Evolutionary conservation across 345 rosid species (phyloP).

Genomic region (Rubroshorea leprosula): DNA sequence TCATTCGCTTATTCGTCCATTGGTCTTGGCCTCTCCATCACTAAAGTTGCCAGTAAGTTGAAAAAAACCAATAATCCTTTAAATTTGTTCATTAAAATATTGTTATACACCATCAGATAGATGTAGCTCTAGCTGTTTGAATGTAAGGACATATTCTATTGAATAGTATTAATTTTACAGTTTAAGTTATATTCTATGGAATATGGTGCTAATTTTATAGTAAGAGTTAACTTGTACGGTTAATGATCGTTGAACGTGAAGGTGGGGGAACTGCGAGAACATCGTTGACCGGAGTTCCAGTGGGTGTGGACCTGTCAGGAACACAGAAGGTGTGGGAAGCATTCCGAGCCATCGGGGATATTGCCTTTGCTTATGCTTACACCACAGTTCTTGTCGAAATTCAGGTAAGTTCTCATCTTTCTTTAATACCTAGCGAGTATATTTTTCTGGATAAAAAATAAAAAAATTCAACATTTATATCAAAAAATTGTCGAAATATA

Average conservation of each 20-base stretch:
- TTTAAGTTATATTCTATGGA: no score
- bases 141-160: no score
- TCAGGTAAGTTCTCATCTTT: slow-evolving; percentile 37
- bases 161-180: no score
- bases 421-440: not conserved
- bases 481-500: not conserved
- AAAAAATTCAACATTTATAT: no score
- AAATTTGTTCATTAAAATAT: no score
- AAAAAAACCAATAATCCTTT: no score
- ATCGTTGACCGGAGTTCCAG: slow-evolving; percentile 42
- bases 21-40: slow-evolving; percentile 73
- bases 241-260: slow-evolving; percentile 4
- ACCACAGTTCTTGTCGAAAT: slow-evolving; percentile 78
- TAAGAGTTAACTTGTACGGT: no score
- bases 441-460: not conserved
- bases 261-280: slow-evolving; percentile 39
- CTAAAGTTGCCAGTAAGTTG: slow-evolving; percentile 43
- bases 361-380: slow-evolving; percentile 84
- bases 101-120: no score
- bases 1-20: slow-evolving; percentile 72
- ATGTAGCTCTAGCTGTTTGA: no score
- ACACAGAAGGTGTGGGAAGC: slow-evolving; percentile 75
- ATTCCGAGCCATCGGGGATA: slow-evolving; percentile 71
- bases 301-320: slow-evolving; percentile 64
- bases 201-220: no score